Evolutionary conservation across 768 basidiomycete species (phyloP).

Genomic region (Trametes cinnabarina): DNA sequence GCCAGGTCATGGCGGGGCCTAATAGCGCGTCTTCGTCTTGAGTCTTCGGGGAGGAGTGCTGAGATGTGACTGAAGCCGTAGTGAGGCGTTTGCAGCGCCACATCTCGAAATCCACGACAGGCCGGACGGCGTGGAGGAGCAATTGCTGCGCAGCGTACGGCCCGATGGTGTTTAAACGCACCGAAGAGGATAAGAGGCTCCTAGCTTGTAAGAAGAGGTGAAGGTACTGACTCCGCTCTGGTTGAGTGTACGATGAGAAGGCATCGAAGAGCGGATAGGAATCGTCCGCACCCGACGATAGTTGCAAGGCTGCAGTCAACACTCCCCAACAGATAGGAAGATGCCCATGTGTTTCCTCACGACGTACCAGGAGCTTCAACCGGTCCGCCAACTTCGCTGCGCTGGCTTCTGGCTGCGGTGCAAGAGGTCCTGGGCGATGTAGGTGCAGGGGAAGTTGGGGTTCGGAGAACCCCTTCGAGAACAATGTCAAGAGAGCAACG

Average conservation of each 20-base stretch:
- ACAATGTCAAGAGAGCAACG: slow-evolving; percentile 86
- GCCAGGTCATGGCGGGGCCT: slow-evolving; percentile 92
- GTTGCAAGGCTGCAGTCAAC: slow-evolving; percentile 71
- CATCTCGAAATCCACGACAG: slow-evolving; percentile 59
- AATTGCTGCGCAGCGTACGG: slow-evolving; percentile 92
- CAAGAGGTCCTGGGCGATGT: neutral
- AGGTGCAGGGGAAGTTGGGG: slow-evolving; percentile 37
- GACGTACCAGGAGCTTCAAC: slow-evolving; percentile 67
- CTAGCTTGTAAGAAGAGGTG: slow-evolving; percentile 93
- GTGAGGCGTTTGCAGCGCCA: slow-evolving; percentile 44
- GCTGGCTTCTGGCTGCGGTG: slow-evolving; percentile 26
- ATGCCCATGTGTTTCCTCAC: slow-evolving; percentile 72
- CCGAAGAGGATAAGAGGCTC: slow-evolving; percentile 85
- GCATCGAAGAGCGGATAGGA: neutral
- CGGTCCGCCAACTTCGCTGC: slow-evolving; percentile 49
- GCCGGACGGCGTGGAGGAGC: slow-evolving; percentile 68
- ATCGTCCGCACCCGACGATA: slow-evolving; percentile 58
- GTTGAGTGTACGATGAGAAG: neutral
- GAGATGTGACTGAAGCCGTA: slow-evolving; percentile 38
- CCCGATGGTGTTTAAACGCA: slow-evolving; percentile 87
- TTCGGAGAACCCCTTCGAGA: slow-evolving; percentile 72
- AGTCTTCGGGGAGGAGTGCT: neutral
- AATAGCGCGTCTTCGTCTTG: slow-evolving; percentile 27
- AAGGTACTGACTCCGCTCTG: slow-evolving; percentile 82
- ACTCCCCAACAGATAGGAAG: slow-evolving; percentile 90